phyloP scores from a whole-genome alignment of 768 basidiomycete species.

The Gloeopeniophorella convolvens region DNA sequence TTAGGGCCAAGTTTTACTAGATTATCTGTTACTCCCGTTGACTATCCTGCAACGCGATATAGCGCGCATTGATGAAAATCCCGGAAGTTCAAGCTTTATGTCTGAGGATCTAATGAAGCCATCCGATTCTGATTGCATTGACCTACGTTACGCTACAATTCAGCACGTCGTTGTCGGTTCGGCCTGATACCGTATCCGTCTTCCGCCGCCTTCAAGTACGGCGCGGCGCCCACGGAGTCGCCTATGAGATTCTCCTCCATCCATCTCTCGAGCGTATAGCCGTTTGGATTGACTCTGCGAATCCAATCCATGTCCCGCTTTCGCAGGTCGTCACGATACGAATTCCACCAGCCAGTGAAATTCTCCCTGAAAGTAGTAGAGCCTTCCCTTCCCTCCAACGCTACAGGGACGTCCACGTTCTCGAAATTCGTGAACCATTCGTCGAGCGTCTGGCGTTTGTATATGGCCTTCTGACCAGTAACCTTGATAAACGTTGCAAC shows the following conservation, averaged over 20 bases:
- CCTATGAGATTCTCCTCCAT: slow-evolving; percentile 13
- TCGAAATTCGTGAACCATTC: slow-evolving; percentile 21
- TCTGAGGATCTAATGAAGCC: no score
- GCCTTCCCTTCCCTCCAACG: slow-evolving; percentile 17
- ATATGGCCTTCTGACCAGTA: background rate
- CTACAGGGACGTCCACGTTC: slow-evolving; percentile 21
- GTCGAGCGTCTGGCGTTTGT: slow-evolving; percentile 7
- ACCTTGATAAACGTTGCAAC: background rate
- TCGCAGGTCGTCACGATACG: slow-evolving; percentile 37
- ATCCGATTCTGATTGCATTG: no score
- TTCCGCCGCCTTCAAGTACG: slow-evolving; percentile 20
- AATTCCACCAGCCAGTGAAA: slow-evolving; percentile 39
- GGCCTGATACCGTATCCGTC: no score
- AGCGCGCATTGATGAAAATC: no score
- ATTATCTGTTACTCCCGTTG: no score
- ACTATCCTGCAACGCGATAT: no score
- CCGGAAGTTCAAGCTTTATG: no score
- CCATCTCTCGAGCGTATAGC: slow-evolving; percentile 23
- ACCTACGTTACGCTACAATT: no score
- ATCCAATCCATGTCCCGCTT: no score
- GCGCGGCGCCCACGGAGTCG: background rate
- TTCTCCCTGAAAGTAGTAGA: slow-evolving; percentile 28
- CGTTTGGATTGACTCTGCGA: slow-evolving; percentile 32
- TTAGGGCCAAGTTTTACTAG: no score
- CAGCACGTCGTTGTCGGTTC: no score